These are phyloP conservation scores for Elongisporangium anandrum DNA, from an alignment of 352 stramenopile genomes.

Conservation along the genomic window DNA sequence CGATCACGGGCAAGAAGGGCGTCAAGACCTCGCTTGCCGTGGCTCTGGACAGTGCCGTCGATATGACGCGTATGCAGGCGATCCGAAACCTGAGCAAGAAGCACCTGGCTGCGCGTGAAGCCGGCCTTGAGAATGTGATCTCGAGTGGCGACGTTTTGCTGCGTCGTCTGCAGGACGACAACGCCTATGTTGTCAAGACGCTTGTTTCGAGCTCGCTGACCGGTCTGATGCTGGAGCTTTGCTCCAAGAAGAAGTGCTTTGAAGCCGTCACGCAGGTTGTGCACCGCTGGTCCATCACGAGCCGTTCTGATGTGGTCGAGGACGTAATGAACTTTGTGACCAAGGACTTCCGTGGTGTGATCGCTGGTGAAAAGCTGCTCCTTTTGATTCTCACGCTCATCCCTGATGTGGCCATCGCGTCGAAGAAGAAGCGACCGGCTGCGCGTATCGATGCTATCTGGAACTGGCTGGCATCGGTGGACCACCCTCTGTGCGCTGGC, in stretches of 20 bases:
- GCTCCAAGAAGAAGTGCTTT: slow-evolving; percentile 47
- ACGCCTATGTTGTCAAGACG: slow-evolving; percentile 57
- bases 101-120: slow-evolving; percentile 15
- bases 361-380: slow-evolving; percentile 38
- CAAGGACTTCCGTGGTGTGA: slow-evolving; percentile 36
- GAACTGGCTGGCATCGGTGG: slow-evolving; percentile 37
- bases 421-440: slow-evolving; percentile 10
- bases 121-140: slow-evolving; percentile 28
- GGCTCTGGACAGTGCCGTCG: slow-evolving; percentile 73
- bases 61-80: slow-evolving; percentile 70
- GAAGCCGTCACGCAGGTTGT: slow-evolving; percentile 45
- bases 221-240: slow-evolving; percentile 51
- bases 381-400: slow-evolving; percentile 58
- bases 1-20: slow-evolving; percentile 20
- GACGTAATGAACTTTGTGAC: slow-evolving; percentile 44
- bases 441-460: slow-evolving; percentile 32
- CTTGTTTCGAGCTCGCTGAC: slow-evolving; percentile 44
- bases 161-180: slow-evolving; percentile 75
- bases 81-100: slow-evolving; percentile 63
- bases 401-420: slow-evolving; percentile 1
- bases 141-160: slow-evolving; percentile 52
- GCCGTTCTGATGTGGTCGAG: slow-evolving; percentile 26
- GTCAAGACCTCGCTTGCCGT: slow-evolving; percentile 73
- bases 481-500: slow-evolving; percentile 44
- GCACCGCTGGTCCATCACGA: slow-evolving; percentile 38